These are phyloP conservation scores for Fragaria vesca DNA, from an alignment of 306 rosid genomes.

Conservation along the genomic window DNA sequence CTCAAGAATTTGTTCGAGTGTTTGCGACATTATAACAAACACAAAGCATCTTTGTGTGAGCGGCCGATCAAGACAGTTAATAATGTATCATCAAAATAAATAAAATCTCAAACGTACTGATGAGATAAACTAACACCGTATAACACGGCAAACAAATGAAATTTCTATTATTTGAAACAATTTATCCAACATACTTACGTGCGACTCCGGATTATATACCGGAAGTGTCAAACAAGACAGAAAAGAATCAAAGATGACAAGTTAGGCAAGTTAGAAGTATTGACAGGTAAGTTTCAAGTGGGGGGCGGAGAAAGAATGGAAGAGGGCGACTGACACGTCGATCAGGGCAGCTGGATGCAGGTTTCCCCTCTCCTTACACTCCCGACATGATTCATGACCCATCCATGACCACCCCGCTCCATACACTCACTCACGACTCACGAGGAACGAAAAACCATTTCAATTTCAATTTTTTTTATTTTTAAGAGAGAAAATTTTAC, in stretches of 20 bases:
- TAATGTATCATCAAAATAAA: neutral
- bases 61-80: neutral
- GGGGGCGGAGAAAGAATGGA: neutral
- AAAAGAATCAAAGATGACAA: neutral
- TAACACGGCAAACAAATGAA: neutral
- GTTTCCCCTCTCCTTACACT: neutral
- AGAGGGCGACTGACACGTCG: conserved; percentile 18
- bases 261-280: neutral
- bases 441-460: neutral
- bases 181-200: neutral
- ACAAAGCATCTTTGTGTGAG: neutral
- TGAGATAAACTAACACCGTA: neutral
- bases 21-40: neutral
- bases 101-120: too few species aligned
- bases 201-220: neutral
- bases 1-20: too few species aligned
- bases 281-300: neutral
- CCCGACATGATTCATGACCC: conserved; percentile 4
- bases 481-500: too few species aligned
- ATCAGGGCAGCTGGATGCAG: conserved; percentile 27
- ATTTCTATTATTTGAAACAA: neutral
- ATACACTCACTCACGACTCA: neutral
- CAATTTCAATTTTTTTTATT: neutral
- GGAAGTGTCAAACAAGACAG: neutral
- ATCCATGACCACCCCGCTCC: conserved; percentile 9